Evolutionary conservation across 371 early-diverging fungal species (phyloP).

Genomic region (Actinomortierella wolfii): DNA sequence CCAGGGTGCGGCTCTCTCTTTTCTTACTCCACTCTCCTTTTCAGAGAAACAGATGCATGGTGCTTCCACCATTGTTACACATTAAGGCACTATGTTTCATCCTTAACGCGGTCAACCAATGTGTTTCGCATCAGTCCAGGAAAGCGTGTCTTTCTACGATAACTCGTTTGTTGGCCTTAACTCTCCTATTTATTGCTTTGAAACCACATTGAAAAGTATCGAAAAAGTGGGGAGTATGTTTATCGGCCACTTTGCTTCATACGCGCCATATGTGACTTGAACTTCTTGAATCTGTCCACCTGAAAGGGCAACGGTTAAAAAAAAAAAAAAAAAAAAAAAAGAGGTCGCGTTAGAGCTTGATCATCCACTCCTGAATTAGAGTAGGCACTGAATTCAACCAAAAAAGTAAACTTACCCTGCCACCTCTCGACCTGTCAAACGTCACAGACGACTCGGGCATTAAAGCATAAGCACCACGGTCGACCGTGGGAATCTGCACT

Average conservation of each 20-base stretch:
- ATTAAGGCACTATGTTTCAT: too few species aligned
- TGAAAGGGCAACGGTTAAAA: not conserved
- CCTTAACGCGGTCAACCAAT: too few species aligned
- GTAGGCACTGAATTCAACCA: not conserved
- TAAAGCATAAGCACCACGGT: conserved; percentile 30
- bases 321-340: not conserved
- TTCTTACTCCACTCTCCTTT: too few species aligned
- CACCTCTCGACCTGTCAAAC: conserved; percentile 38
- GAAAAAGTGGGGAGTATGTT: too few species aligned
- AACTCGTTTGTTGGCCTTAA: too few species aligned
- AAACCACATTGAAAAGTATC: too few species aligned
- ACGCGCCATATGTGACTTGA: conserved; percentile 45
- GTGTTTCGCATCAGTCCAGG: too few species aligned
- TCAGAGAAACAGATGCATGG: too few species aligned
- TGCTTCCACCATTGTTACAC: too few species aligned
- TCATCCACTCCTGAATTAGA: not conserved
- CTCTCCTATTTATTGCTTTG: too few species aligned
- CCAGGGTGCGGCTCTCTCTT: too few species aligned
- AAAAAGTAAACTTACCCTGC: conserved; percentile 23
- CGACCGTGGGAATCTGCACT: conserved; percentile 33
- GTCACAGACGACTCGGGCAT: conserved; percentile 41
- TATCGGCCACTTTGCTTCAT: conserved; percentile 25
- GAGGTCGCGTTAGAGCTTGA: not conserved
- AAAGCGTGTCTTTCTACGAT: too few species aligned
- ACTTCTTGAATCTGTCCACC: conserved; percentile 40